Evolutionary conservation across 2,329 filamentous ascomycete species (phyloP), one percentile per base, ranked within the genome.

Genomic region (Cordyceps tenuipes): DNA sequence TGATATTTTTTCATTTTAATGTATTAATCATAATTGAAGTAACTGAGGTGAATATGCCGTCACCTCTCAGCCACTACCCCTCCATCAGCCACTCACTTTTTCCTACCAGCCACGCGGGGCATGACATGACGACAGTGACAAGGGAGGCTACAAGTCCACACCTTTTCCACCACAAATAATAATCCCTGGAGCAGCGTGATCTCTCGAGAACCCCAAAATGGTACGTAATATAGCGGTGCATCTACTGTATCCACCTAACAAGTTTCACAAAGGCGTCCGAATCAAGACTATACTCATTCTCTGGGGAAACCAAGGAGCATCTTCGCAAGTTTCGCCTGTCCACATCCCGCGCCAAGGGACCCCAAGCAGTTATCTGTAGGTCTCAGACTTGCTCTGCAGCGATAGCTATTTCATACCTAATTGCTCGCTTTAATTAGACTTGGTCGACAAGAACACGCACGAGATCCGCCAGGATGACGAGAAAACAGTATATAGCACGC

Each of bases 301-400:
- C 91, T 36, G 83, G 86, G 64, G 90, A 94, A 76, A 96, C 91
- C 50, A 94, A 88, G 76, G 86, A 91, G 65, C 87, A 92, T 70
- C 84, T 99, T 65, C 89, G 90, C 74, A 97, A 97, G 76, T 99
- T 99, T 78, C 89, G 94, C 55, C 82, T 99, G 31, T 85, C 88
- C 29, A 97, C 94, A 2, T 97, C 92, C 39, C 82, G 94, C 65
- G 86, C 91, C 57, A 93, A 88, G 71, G 86, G 88, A 51, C 88
- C 92, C 0, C 91, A 97, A 77, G 94, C 92, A 63, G 86, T 95
- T 63, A 96, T 99, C 67, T 97, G 94, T 97, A 89, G 75, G 87
- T 81, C 29, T 43, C 9, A 7, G 36, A 6, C 5, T 41, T 23
- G 12, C 21, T 17, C 15, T 36, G n/a, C 17, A 17, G 23, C 21